Conservation (phyloP, 208 protist genomes). For the Leishmania lainsoni region DNA sequence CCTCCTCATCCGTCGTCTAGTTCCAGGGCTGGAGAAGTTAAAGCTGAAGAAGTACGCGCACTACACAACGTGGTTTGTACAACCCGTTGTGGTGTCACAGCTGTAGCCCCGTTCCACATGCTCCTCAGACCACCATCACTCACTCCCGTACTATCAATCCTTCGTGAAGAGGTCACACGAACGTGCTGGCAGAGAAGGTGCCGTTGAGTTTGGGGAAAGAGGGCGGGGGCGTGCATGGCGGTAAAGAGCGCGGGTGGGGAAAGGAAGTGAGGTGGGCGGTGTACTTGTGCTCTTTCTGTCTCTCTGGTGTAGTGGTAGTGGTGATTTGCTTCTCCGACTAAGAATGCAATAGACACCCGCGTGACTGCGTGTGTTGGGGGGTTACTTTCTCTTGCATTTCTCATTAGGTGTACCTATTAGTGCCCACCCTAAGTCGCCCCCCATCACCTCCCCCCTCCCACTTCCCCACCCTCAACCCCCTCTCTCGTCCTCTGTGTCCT, state of each 20-base stretch:
- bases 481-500: background rate
- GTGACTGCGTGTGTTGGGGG: background rate
- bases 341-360: background rate
- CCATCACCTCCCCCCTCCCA: too few relatives aligned
- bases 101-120: slow-evolving; percentile 17
- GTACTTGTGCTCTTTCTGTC: too few relatives aligned
- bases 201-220: background rate
- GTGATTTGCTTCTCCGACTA: background rate
- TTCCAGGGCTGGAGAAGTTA: slow-evolving; percentile 45
- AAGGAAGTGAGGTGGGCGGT: background rate
- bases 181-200: background rate
- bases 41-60: slow-evolving; percentile 76
- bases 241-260: background rate
- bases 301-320: background rate
- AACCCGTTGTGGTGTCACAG: slow-evolving; percentile 46
- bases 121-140: background rate
- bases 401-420: background rate
- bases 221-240: background rate
- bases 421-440: background rate
- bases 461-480: background rate
- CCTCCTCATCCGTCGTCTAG: slow-evolving; percentile 39
- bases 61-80: slow-evolving; percentile 84
- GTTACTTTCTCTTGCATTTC: background rate
- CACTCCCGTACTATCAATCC: background rate
- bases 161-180: background rate